Conservation (phyloP, 1,139 yeast species). For the Protomyces inundatus region DNA sequence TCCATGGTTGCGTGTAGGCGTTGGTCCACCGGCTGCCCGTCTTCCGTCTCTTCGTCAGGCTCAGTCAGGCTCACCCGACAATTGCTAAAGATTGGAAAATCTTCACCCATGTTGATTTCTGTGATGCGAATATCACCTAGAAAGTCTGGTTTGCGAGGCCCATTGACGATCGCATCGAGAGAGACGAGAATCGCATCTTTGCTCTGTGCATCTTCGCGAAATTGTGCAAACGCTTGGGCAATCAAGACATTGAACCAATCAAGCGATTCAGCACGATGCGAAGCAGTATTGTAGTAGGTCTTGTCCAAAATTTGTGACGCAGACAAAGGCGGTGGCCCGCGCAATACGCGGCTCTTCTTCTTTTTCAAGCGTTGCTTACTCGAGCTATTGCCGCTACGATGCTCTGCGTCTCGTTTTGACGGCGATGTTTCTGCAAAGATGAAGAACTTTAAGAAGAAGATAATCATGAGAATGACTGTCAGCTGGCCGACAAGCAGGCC, state of each 20-base stretch:
- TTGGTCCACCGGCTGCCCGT: conserved; percentile 40
- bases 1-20: conserved; percentile 86
- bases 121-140: conserved; percentile 72
- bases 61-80: conserved; percentile 55
- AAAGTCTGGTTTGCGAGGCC: conserved; percentile 66
- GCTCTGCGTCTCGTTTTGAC: background rate
- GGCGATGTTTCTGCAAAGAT: conserved; percentile 68
- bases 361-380: conserved; percentile 17
- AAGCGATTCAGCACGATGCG: conserved; percentile 80
- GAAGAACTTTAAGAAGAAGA: conserved; percentile 75
- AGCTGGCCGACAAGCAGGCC: conserved; percentile 79
- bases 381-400: background rate
- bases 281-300: conserved; percentile 83
- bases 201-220: conserved; percentile 76
- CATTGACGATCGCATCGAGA: conserved; percentile 51
- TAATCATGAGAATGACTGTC: conserved; percentile 69
- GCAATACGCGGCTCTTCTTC: conserved; percentile 35
- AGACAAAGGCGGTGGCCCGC: conserved; percentile 33
- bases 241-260: conserved; percentile 96
- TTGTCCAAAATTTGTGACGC: conserved; percentile 60
- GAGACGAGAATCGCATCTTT: conserved; percentile 81
- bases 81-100: conserved; percentile 89
- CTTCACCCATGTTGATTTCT: conserved; percentile 90
- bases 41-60: conserved; percentile 33
- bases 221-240: conserved; percentile 83